Evolutionary conservation across 1,139 yeast genomes (phyloP), one percentile per base, ranked within the genome.

Genomic region (Meyerozyma smithsonii): DNA sequence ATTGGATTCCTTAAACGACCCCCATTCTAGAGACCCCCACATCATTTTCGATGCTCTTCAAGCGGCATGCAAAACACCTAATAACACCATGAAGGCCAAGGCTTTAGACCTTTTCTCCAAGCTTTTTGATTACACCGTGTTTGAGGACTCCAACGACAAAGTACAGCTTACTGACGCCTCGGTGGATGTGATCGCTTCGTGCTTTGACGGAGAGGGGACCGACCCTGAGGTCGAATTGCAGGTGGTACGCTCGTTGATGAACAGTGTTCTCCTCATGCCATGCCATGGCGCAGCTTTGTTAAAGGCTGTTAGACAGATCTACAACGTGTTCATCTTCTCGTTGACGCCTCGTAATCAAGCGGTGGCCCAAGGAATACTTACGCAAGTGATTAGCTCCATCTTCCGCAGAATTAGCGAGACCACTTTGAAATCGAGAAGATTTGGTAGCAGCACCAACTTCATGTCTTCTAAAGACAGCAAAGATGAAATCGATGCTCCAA

Each of bases 331-430:
- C 55, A 84, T 92, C 35, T 75, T 88, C 45, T 88, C 97, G 0
- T 70, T 84, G 47, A 81, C 85, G 15, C 78, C 92, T 4, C 69
- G 87, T 19, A 92, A 89, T 56, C 98, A 92, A 61, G 86, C 92
- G 1, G 83, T 90, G 44, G 98, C 98, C 0, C 98, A 94, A 64
- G 97, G 96, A 2, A 84, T 94, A 8, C 72, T 94, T 47, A 87
- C 95, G 3, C 98, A 94, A 62, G 86, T 90, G 52, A 88, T 92
- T 24, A 81, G 84, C 42, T 81, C 88, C 4, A 82, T 90, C 12
- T 92, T 88, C 62, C 94, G 84, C 47, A 74, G 95, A 48, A 86
- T 89, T 30, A 68, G 64, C 42, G 68, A 62, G 34, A 52, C 61
- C 4, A 42, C 50, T 16, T 46, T 51, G 41, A 52, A 49, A 37